phyloP scores from a whole-genome alignment of 441 rosid species.

The Caryocar brasiliense region DNA sequence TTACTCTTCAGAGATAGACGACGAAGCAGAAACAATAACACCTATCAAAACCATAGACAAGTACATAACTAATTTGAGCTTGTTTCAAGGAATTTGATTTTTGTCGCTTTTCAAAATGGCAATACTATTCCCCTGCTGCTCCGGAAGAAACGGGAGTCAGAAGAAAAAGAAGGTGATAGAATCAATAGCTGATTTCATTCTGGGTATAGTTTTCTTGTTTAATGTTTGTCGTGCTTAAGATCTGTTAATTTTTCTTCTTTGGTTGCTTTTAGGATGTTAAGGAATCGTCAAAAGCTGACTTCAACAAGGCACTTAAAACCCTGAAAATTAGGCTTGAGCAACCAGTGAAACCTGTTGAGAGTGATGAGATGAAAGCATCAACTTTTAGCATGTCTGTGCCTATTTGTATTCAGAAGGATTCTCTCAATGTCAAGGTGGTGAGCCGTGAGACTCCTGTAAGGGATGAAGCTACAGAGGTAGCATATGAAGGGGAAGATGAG shows the following conservation, averaged over 20 bases:
- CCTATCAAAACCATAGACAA: not conserved
- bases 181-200: not conserved
- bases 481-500: constrained; percentile 75
- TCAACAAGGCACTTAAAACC: constrained; percentile 20
- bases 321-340: constrained; percentile 46
- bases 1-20: not conserved
- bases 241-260: not conserved
- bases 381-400: constrained; percentile 26
- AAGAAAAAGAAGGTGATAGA: constrained; percentile 45
- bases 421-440: constrained; percentile 18
- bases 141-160: constrained; percentile 20
- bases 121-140: constrained; percentile 41
- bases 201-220: not conserved
- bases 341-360: constrained; percentile 46
- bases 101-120: constrained; percentile 25
- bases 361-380: constrained; percentile 30
- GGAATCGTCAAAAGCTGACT: constrained; percentile 20
- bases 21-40: constrained; percentile 1
- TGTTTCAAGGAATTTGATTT: constrained; percentile 3
- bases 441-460: constrained; percentile 23
- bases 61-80: not conserved
- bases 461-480: constrained; percentile 34
- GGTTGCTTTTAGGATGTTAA: constrained; percentile 26
- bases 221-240: no score
- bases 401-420: constrained; percentile 9